phyloP scores from a whole-genome alignment of 169 alveolate genomes.

The Miamiensis avidus region DNA sequence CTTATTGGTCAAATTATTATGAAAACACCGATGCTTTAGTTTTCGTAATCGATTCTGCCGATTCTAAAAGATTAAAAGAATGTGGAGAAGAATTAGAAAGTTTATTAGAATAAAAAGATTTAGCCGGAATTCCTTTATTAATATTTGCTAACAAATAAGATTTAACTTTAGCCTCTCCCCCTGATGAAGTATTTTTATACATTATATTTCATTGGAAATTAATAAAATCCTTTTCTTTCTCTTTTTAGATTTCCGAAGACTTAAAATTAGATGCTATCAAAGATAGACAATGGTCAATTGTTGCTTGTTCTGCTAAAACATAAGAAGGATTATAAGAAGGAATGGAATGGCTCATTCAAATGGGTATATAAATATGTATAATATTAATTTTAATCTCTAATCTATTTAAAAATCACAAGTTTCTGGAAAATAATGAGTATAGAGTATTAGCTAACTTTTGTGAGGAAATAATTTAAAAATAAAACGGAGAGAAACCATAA shows the following conservation, averaged over 20 bases:
- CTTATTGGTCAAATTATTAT: constrained; percentile 88
- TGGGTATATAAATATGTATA: neutral
- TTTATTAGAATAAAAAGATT: constrained; percentile 81
- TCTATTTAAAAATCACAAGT: too few relatives aligned
- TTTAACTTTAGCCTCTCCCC: constrained; percentile 76
- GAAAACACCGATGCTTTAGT: constrained; percentile 89
- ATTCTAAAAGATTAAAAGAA: constrained; percentile 81
- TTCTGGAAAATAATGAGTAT: too few relatives aligned
- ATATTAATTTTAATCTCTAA: too few relatives aligned
- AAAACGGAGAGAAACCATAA: too few relatives aligned
- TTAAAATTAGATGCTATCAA: constrained; percentile 63
- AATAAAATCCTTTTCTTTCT: neutral
- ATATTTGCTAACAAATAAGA: constrained; percentile 90
- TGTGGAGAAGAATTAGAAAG: constrained; percentile 81
- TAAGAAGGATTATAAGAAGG: constrained; percentile 90
- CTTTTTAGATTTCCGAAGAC: constrained; percentile 55
- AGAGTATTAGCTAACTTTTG: too few relatives aligned
- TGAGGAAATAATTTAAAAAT: too few relatives aligned
- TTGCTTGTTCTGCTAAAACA: constrained; percentile 92
- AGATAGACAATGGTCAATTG: constrained; percentile 86
- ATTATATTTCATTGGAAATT: too few relatives aligned
- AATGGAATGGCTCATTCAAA: constrained; percentile 81
- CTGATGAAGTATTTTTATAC: constrained; percentile 67
- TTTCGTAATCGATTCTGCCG: constrained; percentile 90
- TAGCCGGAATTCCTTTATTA: constrained; percentile 80